Conservation (phyloP, 2,329 filamentous ascomycete genomes). For the Sclerotinia borealis region DNA sequence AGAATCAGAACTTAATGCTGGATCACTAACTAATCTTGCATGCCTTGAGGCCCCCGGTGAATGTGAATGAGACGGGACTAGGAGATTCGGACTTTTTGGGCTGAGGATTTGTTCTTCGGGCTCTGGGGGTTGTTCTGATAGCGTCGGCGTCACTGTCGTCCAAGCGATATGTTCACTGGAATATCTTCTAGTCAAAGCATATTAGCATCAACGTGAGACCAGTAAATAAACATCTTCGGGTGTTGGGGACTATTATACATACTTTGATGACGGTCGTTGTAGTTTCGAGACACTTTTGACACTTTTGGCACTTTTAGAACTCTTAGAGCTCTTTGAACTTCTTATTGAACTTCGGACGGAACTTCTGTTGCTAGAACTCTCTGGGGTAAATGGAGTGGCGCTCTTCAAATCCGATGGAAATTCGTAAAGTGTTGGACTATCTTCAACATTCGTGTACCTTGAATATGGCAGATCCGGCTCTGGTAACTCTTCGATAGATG, state of each 20-base stretch:
- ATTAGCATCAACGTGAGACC: slow-evolving; percentile 4
- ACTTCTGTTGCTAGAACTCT: slow-evolving; percentile 3
- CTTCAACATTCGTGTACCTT: slow-evolving; percentile 46
- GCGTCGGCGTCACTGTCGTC: slow-evolving; percentile 20
- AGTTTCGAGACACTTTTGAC: not conserved
- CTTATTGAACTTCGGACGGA: slow-evolving; percentile 9
- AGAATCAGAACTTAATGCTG: slow-evolving; percentile 25
- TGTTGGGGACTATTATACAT: slow-evolving; percentile 3
- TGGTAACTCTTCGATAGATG: slow-evolving; percentile 37
- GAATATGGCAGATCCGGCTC: slow-evolving; percentile 47
- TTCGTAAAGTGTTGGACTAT: slow-evolving; percentile 58
- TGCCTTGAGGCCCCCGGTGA: slow-evolving; percentile 23
- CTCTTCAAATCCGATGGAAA: slow-evolving; percentile 36
- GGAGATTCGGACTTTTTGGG: slow-evolving; percentile 23
- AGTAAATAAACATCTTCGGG: not conserved
- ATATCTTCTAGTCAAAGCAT: slow-evolving; percentile 16
- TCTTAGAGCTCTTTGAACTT: not conserved
- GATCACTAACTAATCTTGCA: slow-evolving; percentile 30
- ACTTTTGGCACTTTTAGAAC: not conserved
- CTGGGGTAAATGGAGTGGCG: slow-evolving; percentile 5
- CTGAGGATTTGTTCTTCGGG: slow-evolving; percentile 15
- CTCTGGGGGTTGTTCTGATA: slow-evolving; percentile 14
- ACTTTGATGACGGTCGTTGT: slow-evolving; percentile 10
- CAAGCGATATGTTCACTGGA: slow-evolving; percentile 24
- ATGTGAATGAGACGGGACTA: slow-evolving; percentile 21